A percentile compares a stretch with the other conserved stretches of the same genome.
phyloP scores from a whole-genome alignment of 257 asterid species.

The Mentha longifolia region DNA sequence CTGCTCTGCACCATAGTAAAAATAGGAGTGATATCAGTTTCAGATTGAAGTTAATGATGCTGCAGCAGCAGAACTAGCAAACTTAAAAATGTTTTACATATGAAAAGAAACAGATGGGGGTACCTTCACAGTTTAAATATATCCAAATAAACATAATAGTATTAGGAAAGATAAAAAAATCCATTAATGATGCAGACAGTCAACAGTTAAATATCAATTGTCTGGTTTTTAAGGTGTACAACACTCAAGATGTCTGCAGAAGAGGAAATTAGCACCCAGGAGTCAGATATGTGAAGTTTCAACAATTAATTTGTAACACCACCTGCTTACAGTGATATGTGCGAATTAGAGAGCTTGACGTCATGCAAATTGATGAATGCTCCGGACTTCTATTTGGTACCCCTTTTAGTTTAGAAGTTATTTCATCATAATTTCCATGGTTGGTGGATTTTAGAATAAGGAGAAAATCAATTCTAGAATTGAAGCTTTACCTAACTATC shows the following conservation, averaged over 20 bases:
- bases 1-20: conserved; percentile 68
- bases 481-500: too few species aligned
- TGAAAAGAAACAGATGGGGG: background rate
- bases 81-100: background rate
- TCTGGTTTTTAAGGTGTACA: background rate
- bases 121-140: background rate
- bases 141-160: background rate
- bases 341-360: background rate
- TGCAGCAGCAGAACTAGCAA: conserved; percentile 24
- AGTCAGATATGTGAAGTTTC: background rate
- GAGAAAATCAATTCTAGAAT: conserved; percentile 6
- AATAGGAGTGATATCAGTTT: conserved; percentile 36
- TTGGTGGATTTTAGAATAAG: background rate
- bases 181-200: conserved; percentile 9
- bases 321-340: conserved; percentile 2
- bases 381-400: background rate
- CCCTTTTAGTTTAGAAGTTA: background rate
- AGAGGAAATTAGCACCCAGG: background rate
- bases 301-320: conserved; percentile 11
- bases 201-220: conserved; percentile 3
- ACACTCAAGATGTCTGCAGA: background rate
- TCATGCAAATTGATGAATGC: conserved; percentile 5
- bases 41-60: conserved; percentile 18
- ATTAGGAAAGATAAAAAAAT: background rate
- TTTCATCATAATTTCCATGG: conserved; percentile 14